Conservation (phyloP, 2,329 filamentous ascomycete species). For the Fusarium armeniacum region DNA sequence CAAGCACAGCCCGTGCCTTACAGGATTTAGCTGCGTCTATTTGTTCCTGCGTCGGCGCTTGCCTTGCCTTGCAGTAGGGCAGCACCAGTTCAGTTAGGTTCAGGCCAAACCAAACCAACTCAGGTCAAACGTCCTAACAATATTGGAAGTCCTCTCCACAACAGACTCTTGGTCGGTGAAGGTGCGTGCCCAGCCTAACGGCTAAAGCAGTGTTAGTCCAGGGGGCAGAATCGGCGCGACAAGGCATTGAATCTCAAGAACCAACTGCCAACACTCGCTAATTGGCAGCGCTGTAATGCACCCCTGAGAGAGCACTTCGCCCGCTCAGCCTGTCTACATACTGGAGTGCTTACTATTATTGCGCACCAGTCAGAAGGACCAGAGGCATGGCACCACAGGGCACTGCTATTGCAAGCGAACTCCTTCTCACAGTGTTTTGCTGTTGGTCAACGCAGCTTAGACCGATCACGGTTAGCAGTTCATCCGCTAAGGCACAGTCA, state of each 20-base stretch:
- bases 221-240: slow-evolving; percentile 31
- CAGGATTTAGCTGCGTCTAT: slow-evolving; percentile 12
- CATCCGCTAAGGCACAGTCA: slow-evolving; percentile 24
- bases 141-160: slow-evolving; percentile 16
- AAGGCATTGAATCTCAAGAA: slow-evolving; percentile 27
- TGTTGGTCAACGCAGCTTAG: slow-evolving; percentile 21
- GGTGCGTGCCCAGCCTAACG: slow-evolving; percentile 40
- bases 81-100: slow-evolving; percentile 7
- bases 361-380: slow-evolving; percentile 25
- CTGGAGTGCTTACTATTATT: neutral
- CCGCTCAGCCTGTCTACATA: neutral
- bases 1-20: slow-evolving; percentile 28
- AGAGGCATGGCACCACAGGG: slow-evolving; percentile 11
- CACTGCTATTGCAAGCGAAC: slow-evolving; percentile 16
- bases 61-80: slow-evolving; percentile 11
- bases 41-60: slow-evolving; percentile 42
- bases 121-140: slow-evolving; percentile 6
- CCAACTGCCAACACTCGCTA: slow-evolving; percentile 26
- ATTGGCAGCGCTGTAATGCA: slow-evolving; percentile 33
- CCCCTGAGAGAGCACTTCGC: slow-evolving; percentile 8
- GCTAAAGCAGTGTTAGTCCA: slow-evolving; percentile 29
- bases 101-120: neutral
- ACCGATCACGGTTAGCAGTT: slow-evolving; percentile 40
- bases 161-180: slow-evolving; percentile 39
- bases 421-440: slow-evolving; percentile 13